Base-by-base conservation (phyloP, 1,284 basidiomycete species). In the Puccinia horiana region DNA sequence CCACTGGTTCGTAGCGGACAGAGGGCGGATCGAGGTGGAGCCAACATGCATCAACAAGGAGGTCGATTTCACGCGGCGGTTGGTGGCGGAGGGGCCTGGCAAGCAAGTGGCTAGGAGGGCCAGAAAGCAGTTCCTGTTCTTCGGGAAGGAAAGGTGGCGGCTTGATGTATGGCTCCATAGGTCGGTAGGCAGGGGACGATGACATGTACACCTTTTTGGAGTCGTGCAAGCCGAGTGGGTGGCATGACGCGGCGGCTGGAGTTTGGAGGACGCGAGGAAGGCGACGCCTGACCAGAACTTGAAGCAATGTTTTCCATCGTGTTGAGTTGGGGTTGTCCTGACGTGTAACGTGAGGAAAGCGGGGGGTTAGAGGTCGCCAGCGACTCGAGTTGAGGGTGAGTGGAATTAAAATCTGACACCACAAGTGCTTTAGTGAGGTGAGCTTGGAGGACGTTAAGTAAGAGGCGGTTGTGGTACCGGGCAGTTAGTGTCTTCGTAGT, bases 81-180 rank as follows among this genome's bases (percentile, higher is more conserved):
- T 20, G 11, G 4, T 20, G 12, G 4, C 49, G 49, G 11, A 20
- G 11, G 11, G 49, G 20, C 49, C 12, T 23, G 49, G 49, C 11
- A 11, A 20, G n/a, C 16, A 29, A 14, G 16, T 8, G 26, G 16
- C 3, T 26, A 14, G 16, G n/a, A 6, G 23, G n/a, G 56, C 8
- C 6, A 4, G 26, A 58, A 29, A 16, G 56, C 9, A 11, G 5
- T 8, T 58, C 56, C 9, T 6, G 5, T 58, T 58, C 56, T 29
- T 58, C 56, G 3, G n/a, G 5, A 26, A 58, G 56, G 6, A 29
- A 16, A 29, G 56, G 56, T 26, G 56, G 56, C 29, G 56, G 56
- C 56, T 58, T 58, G 56, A 58, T 58, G 29, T 58, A 58, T 8
- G 56, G 56, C 56, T 58, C 56, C 56, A 58, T 58, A 2, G n/a